Conservation (phyloP, 192 early-diverging fungal species). For the Umbelopsis sp. region DNA sequence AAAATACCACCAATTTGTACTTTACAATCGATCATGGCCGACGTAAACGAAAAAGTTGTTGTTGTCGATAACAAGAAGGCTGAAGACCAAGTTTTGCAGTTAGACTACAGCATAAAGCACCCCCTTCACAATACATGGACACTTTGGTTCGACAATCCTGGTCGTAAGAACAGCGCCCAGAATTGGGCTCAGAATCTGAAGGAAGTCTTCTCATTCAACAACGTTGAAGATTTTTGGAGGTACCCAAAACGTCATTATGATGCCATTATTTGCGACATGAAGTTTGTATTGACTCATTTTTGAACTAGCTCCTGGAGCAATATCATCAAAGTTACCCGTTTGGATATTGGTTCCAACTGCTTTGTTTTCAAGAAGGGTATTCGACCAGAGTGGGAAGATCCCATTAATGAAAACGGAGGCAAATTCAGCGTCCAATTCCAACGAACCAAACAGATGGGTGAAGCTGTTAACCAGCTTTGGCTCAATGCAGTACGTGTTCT, state of each 20-base stretch:
- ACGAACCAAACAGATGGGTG: constrained; percentile 62
- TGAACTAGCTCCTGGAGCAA: constrained; percentile 78
- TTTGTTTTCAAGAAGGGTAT: constrained; percentile 93
- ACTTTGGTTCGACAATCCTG: constrained; percentile 93
- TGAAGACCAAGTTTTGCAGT: not conserved
- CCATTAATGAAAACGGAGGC: constrained; percentile 86
- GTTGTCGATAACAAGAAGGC: constrained; percentile 1
- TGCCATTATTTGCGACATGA: not conserved
- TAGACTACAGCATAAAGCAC: constrained; percentile 83
- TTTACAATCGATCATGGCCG: constrained; percentile 13
- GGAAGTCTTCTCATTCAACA: constrained; percentile 85
- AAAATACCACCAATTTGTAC: not conserved
- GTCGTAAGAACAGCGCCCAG: constrained; percentile 69
- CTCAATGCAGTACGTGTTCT: constrained; percentile 65
- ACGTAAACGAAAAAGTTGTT: constrained; percentile 10
- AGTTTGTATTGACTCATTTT: not conserved
- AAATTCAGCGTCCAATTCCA: constrained; percentile 86
- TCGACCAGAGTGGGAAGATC: constrained; percentile 95
- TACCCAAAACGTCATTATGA: constrained; percentile 23
- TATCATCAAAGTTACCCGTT: constrained; percentile 71
- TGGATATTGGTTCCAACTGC: constrained; percentile 85
- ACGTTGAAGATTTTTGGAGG: constrained; percentile 99
- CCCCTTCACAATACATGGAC: constrained; percentile 90
- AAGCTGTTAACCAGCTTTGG: constrained; percentile 83
- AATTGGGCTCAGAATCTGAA: constrained; percentile 90